These are phyloP conservation scores for Phytopythium vexans DNA, from an alignment of 352 stramenopile species.

Conservation along the genomic window DNA sequence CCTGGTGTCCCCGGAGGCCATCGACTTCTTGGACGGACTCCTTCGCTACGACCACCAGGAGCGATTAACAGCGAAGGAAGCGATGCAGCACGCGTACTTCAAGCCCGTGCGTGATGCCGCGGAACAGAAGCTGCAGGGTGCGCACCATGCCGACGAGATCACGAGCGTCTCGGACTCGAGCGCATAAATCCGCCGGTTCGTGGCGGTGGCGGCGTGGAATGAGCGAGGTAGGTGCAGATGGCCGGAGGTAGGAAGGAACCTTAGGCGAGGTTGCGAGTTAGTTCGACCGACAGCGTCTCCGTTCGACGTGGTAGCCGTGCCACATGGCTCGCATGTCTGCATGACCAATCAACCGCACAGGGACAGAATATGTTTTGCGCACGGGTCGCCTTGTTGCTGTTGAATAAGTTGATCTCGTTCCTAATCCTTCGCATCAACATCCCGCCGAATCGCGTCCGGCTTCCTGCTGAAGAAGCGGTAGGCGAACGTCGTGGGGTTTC, in stretches of 20 bases:
- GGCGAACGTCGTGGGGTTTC: conserved; percentile 46
- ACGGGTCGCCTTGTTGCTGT: no score
- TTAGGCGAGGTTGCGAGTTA: no score
- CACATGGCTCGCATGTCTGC: no score
- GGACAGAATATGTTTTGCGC: background rate
- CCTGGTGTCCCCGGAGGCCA: conserved; percentile 93
- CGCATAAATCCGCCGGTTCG: conserved; percentile 28
- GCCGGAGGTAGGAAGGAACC: no score
- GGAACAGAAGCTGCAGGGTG: conserved; percentile 63
- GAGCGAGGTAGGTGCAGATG: no score
- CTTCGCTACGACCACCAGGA: conserved; percentile 96
- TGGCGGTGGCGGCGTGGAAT: no score
- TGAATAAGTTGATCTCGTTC: background rate
- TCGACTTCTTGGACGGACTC: conserved; percentile 92
- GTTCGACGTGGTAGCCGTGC: no score
- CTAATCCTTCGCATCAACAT: conserved; percentile 51
- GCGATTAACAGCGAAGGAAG: conserved; percentile 97
- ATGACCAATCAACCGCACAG: no score
- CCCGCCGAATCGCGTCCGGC: conserved; percentile 21
- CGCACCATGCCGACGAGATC: conserved; percentile 61
- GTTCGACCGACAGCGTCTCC: no score
- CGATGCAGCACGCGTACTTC: conserved; percentile 98
- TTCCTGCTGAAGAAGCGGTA: conserved; percentile 57
- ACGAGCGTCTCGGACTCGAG: conserved; percentile 76
- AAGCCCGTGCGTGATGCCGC: conserved; percentile 86